Evolutionary conservation across 2,329 filamentous ascomycete genomes (phyloP).

Genomic region (Macrophomina phaseolina): DNA sequence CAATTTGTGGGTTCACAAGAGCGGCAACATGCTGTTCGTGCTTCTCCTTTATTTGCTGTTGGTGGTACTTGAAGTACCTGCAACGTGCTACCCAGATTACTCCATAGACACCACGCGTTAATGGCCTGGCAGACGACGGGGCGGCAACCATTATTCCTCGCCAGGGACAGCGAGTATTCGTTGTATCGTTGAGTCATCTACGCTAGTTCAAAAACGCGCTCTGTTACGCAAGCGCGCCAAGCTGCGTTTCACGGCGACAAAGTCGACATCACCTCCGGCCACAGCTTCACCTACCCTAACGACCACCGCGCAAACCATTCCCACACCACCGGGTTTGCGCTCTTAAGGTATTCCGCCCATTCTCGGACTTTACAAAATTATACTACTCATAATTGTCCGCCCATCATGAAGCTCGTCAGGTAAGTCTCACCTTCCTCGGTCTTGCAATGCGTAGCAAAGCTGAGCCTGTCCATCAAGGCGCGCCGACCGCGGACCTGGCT

Average conservation of each 20-base stretch:
- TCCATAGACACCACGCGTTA: not conserved
- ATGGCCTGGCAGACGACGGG: not conserved
- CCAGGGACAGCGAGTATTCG: not conserved
- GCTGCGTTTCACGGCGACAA: constrained; percentile 20
- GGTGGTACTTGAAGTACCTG: too few species aligned
- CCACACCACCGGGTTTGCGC: not conserved
- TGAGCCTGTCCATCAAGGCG: constrained; percentile 50
- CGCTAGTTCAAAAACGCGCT: not conserved
- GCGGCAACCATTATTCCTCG: constrained; percentile 1
- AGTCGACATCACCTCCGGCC: constrained; percentile 26
- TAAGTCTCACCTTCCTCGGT: constrained; percentile 56
- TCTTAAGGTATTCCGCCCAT: not conserved
- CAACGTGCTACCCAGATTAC: too few species aligned
- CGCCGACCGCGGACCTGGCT: constrained; percentile 30
- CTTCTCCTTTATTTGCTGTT: too few species aligned
- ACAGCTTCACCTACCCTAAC: constrained; percentile 2
- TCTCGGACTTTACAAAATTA: not conserved
- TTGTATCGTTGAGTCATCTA: constrained; percentile 1
- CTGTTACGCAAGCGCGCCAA: constrained; percentile 13
- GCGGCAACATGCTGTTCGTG: too few species aligned
- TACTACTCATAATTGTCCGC: constrained; percentile 15
- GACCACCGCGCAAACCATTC: not conserved
- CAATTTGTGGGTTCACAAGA: too few species aligned
- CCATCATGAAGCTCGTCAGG: constrained; percentile 96
- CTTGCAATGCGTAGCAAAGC: constrained; percentile 44